A percentile compares a stretch with the other conserved stretches of the same genome.
Evolutionary conservation across 208 protist species (phyloP).

Genomic region (Wallacemonas collosoma): DNA sequence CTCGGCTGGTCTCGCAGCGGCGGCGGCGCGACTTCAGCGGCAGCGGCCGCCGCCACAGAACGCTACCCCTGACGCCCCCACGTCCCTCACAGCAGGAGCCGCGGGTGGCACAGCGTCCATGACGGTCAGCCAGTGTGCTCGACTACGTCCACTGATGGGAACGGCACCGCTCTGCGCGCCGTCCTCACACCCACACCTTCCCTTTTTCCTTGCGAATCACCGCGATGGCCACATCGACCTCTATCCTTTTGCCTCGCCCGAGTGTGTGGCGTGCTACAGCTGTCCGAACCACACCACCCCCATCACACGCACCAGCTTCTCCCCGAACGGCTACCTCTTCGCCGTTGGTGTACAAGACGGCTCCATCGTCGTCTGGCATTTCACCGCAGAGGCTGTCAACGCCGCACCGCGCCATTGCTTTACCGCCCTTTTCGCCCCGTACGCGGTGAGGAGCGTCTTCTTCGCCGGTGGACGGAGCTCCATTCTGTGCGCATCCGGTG

Average conservation of each 20-base stretch:
- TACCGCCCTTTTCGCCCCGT: conserved; percentile 43
- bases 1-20: conserved; percentile 34
- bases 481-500: conserved; percentile 58
- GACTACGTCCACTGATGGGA: conserved; percentile 35
- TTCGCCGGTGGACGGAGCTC: conserved; percentile 78
- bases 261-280: conserved; percentile 66
- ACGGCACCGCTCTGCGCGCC: conserved; percentile 34
- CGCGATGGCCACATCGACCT: conserved; percentile 75
- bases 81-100: no score
- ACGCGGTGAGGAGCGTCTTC: conserved; percentile 43
- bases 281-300: conserved; percentile 33
- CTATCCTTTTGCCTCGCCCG: conserved; percentile 72
- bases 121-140: conserved; percentile 22
- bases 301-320: conserved; percentile 61
- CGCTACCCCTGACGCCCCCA: no score
- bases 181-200: conserved; percentile 75
- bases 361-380: conserved; percentile 70
- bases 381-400: conserved; percentile 35
- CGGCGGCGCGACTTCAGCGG: not conserved
- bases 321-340: conserved; percentile 72
- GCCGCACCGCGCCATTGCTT: conserved; percentile 44
- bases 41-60: not conserved
- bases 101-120: no score
- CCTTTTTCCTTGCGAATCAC: conserved; percentile 72
- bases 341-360: conserved; percentile 72